phyloP scores from a whole-genome alignment of 2,329 filamentous ascomycete species.

The Fragosphaeria purpurea region DNA sequence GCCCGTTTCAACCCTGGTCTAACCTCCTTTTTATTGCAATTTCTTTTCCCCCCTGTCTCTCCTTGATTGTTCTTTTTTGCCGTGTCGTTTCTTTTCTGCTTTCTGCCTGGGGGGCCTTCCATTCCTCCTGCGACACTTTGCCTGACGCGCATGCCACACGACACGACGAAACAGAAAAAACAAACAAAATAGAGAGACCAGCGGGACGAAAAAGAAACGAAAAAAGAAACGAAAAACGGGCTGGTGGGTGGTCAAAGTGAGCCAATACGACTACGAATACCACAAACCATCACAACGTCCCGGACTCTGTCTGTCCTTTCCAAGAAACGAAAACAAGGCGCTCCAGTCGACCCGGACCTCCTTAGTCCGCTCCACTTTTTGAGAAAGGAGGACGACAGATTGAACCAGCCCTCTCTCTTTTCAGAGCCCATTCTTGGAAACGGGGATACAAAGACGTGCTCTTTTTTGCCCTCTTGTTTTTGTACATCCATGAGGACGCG shows the following conservation, averaged over 20 bases:
- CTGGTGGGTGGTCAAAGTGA: no score
- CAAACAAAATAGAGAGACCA: background rate
- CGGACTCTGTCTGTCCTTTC: no score
- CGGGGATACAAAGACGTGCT: no score
- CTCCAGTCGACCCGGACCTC: background rate
- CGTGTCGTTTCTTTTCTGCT: no score
- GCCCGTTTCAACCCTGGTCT: slow-evolving; percentile 9
- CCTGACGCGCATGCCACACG: slow-evolving; percentile 7
- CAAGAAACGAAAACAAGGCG: slow-evolving; percentile 4
- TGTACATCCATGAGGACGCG: background rate
- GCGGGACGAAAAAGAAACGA: background rate
- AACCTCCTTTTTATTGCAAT: slow-evolving; percentile 13
- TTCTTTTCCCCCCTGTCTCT: slow-evolving; percentile 11
- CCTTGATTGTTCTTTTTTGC: slow-evolving; percentile 1
- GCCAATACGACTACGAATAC: no score
- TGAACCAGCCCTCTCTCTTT: no score
- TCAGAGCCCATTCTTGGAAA: no score
- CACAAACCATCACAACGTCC: no score
- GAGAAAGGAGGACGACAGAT: background rate
- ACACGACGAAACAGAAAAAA: slow-evolving; percentile 4
- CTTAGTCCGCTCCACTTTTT: background rate
- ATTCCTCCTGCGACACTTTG: no score
- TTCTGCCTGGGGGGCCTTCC: no score
- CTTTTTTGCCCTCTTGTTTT: background rate
- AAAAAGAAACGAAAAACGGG: background rate